Base-by-base conservation (phyloP, 176 grass and related monocot genomes). In the Olyra latifolia region DNA sequence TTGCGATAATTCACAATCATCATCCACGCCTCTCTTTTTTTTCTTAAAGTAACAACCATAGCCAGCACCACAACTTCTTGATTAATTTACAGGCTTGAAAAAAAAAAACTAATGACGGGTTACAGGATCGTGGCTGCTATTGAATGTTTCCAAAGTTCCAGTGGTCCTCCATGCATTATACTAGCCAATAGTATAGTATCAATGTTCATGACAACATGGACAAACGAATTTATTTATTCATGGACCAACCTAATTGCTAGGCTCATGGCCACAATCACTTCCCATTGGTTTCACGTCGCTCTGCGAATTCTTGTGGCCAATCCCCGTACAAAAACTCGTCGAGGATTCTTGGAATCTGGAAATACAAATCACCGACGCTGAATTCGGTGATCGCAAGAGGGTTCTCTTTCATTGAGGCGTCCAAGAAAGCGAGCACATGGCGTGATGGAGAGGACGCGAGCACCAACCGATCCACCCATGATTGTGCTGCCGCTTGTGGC, bases 341-440 rank as follows among this genome's bases (percentile, higher is more conserved):
- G 32, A 59, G 25, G 50, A 68, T 56, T 49, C 62, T 75, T 69
- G 77, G 41, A 87, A 5, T 42, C 28, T 22, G 39, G 43, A 30
- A 30, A 30, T 35, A 4, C 32, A 35, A 35, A 35, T 35, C 10
- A 35, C 14, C 29, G 3, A 40, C 8, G 63, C 32, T 16, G 19
- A 14, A 28, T 39, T 16, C 64, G 72, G 76, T 85, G 83, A 79
- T 72, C 75, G 25, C 75, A 64, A 24, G 23, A 38, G 50, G 11
- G 0, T 35, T 66, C 52, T 62, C 38, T 25, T 62, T 29, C 6
- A 0, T 43, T 35, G 12, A 17, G 6, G 14, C n/a, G 71, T 80
- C 54, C 76, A 71, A 55, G 55, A 89, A 89, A 89, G 87, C 20
- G 62, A 68, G 54, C 70, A 89, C 87, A 80, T 84, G 81, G 76